These are phyloP conservation scores for Colletotrichum tanaceti DNA, from an alignment of 2,329 filamentous ascomycete species.

Conservation along the genomic window DNA sequence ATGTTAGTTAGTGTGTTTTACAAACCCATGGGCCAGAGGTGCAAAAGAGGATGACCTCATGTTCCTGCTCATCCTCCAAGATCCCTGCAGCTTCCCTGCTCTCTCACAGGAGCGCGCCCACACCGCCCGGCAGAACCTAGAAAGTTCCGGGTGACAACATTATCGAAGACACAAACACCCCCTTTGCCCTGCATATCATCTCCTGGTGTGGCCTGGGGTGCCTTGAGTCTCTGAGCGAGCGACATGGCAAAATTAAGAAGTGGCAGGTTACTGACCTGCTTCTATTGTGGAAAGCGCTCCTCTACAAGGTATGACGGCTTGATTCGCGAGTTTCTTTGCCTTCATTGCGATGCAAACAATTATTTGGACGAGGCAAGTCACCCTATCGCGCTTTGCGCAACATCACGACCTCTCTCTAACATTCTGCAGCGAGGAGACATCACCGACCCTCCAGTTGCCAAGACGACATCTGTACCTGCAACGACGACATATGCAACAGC, in stretches of 20 bases:
- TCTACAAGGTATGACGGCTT: slow-evolving; percentile 67
- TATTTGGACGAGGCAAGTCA: slow-evolving; percentile 82
- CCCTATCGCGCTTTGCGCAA: not conserved
- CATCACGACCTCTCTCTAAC: not conserved
- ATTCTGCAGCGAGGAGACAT: slow-evolving; percentile 82
- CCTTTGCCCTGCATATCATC: slow-evolving; percentile 40
- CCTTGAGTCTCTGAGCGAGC: slow-evolving; percentile 19
- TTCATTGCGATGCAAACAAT: slow-evolving; percentile 86
- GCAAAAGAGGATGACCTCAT: slow-evolving; percentile 35
- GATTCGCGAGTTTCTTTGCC: slow-evolving; percentile 77
- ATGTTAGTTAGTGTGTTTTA: slow-evolving; percentile 11
- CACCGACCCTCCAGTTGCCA: slow-evolving; percentile 80
- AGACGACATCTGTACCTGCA: slow-evolving; percentile 59
- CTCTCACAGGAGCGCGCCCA: slow-evolving; percentile 12
- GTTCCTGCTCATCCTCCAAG: slow-evolving; percentile 12
- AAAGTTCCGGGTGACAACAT: slow-evolving; percentile 41
- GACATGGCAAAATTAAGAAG: slow-evolving; percentile 58
- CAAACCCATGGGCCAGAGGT: not conserved
- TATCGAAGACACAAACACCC: slow-evolving; percentile 18
- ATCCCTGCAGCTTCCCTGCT: slow-evolving; percentile 32
- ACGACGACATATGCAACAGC: slow-evolving; percentile 61
- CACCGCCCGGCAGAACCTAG: slow-evolving; percentile 53
- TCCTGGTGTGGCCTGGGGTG: slow-evolving; percentile 28
- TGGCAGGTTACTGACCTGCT: slow-evolving; percentile 71
- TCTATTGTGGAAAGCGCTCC: slow-evolving; percentile 83